These are phyloP conservation scores for Podila epicladia DNA, from an alignment of 192 early-diverging fungal species.

Conservation along the genomic window DNA sequence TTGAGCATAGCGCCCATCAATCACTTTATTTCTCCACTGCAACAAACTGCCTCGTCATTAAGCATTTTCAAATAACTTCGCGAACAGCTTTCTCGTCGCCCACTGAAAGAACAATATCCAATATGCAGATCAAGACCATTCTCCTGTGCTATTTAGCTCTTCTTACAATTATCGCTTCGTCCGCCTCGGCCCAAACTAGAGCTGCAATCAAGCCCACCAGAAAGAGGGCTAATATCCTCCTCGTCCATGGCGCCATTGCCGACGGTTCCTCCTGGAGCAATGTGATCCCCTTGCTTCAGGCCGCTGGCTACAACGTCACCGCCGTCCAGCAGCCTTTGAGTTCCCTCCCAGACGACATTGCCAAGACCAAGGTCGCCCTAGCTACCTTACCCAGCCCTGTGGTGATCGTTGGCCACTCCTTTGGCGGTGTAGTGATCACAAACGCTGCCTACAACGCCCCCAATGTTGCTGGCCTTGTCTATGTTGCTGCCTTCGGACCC, in stretches of 20 bases:
- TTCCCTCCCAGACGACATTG: slow-evolving; percentile 4
- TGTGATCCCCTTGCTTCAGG: neutral
- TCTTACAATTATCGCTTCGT: neutral
- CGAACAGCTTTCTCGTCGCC: too few relatives aligned
- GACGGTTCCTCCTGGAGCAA: slow-evolving; percentile 6
- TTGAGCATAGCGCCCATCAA: too few relatives aligned
- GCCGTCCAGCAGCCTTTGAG: slow-evolving; percentile 9
- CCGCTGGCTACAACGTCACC: neutral
- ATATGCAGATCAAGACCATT: too few relatives aligned
- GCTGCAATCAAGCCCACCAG: neutral
- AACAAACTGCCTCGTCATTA: too few relatives aligned
- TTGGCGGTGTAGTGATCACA: slow-evolving; percentile 5
- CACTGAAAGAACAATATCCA: too few relatives aligned
- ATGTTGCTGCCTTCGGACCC: slow-evolving; percentile 3
- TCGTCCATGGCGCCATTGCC: slow-evolving; percentile 8
- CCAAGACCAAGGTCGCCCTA: neutral
- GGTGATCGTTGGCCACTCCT: slow-evolving; percentile 15
- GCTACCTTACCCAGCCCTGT: slow-evolving; percentile 2
- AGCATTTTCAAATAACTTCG: too few relatives aligned
- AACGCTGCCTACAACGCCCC: neutral
- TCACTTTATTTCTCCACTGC: too few relatives aligned
- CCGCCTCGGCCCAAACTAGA: neutral
- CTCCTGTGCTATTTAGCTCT: too few relatives aligned
- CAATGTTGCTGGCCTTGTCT: slow-evolving; percentile 5
- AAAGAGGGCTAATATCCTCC: slow-evolving; percentile 4